Base-by-base conservation (phyloP, 2,329 filamentous ascomycete species). In the Arthrobotrys iridis region DNA sequence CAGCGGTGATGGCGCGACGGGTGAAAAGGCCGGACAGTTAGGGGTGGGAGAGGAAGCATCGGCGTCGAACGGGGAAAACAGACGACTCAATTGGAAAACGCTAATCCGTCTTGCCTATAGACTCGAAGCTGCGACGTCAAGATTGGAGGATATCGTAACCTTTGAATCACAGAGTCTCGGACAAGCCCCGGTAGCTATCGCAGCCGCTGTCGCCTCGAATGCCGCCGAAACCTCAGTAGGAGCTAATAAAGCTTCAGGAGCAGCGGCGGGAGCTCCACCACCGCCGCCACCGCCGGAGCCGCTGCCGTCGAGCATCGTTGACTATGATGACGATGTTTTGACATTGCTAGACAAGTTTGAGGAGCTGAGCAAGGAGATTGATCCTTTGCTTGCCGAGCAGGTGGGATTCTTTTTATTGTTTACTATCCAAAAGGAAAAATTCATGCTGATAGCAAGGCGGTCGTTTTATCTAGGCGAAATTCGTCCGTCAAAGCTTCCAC, bases 41-140 rank as follows among this genome's bases (percentile, higher is more conserved):
- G 22, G 20, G 13, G 37, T 11, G 15, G 52, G 20, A 45, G 37
- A 18, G 33, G 55, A 15, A 15, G 5, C 13, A 5, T 35, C 43
- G 5, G 8, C 11, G 8, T 30, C n/a, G 30, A 33, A 52, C 18
- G 41, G 24, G 22, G 59, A 43, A 22, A 24, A 3, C 6, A 46
- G 43, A 5, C 22, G 20, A 18, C 52, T 65, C 30, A 33, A 35
- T 15, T 76, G 57, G 64, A 59, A 64, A 22, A 65, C 15, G 50
- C 72, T 76, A 76, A 76, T 58, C 18, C 26, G 15, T 50, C 71
- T 81, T 73, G 81, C 85, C 67, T 78, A 78, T 82, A 99, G 95
- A 84, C 91, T 99, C 79, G 95, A 99, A 87, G 95, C 95, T 82
- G 95, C 95, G 40, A 99, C 95, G 60, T 95, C 93, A 77, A 90